Conservation (phyloP, 2,329 filamentous ascomycete species). For the Exophiala alcalophila region DNA sequence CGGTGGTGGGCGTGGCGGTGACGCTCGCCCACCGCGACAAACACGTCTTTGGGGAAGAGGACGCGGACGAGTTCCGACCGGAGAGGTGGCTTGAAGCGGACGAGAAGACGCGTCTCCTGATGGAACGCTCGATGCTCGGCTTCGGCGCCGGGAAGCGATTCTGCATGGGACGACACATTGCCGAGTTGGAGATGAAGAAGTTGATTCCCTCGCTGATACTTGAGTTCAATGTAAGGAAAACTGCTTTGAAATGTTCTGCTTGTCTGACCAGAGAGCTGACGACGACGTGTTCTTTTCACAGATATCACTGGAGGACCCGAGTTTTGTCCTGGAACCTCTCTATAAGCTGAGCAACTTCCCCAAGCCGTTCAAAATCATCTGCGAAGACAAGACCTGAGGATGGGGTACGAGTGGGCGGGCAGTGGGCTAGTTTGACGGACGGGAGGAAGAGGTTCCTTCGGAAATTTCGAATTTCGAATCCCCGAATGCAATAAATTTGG, state of each 20-base stretch:
- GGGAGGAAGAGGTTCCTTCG: too few relatives aligned
- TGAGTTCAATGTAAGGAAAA: conserved; percentile 26
- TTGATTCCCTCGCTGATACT: conserved; percentile 27
- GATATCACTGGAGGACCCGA: conserved; percentile 10
- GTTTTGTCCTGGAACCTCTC: background rate
- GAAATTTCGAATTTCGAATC: too few relatives aligned
- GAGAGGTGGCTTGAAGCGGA: conserved; percentile 39
- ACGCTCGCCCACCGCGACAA: conserved; percentile 6
- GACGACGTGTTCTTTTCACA: background rate
- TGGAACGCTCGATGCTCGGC: conserved; percentile 45
- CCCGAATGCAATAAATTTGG: too few relatives aligned
- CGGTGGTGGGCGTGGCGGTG: conserved; percentile 5
- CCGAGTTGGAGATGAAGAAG: conserved; percentile 31
- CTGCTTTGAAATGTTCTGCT: too few relatives aligned
- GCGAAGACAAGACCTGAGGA: conserved; percentile 4
- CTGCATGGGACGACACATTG: conserved; percentile 23
- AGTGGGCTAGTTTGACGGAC: too few relatives aligned
- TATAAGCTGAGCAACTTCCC: conserved; percentile 8
- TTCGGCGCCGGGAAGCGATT: conserved; percentile 21
- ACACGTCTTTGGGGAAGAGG: conserved; percentile 24
- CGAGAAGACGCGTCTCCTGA: conserved; percentile 3
- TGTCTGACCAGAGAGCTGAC: too few relatives aligned
- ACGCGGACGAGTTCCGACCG: conserved; percentile 25
- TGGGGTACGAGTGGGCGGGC: too few relatives aligned
- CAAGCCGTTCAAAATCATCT: conserved; percentile 7